Evolutionary conservation across 1,139 yeast genomes (phyloP).

Genomic region (Debaryomycetaceae sp.): DNA sequence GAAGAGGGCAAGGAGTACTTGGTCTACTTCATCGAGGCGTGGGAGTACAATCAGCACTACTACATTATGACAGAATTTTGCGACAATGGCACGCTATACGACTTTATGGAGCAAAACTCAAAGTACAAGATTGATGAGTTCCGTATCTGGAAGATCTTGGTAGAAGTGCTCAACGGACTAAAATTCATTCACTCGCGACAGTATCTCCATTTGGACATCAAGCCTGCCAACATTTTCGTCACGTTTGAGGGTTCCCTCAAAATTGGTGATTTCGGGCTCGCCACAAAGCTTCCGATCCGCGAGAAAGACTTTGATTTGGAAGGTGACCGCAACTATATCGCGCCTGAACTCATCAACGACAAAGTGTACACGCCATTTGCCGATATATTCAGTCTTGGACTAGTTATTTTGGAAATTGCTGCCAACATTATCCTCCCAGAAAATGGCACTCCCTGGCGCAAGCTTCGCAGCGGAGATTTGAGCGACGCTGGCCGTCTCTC

Average conservation of each 20-base stretch:
- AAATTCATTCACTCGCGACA: slow-evolving; percentile 69
- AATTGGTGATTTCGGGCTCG: slow-evolving; percentile 72
- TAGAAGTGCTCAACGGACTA: slow-evolving; percentile 71
- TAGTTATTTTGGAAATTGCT: slow-evolving; percentile 89
- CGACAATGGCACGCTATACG: slow-evolving; percentile 85
- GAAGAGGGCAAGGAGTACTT: slow-evolving; percentile 73
- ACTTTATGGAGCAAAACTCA: slow-evolving; percentile 62
- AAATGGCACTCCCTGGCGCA: slow-evolving; percentile 96
- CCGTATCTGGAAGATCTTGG: slow-evolving; percentile 92
- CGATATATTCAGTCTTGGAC: slow-evolving; percentile 85
- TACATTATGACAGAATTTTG: slow-evolving; percentile 94
- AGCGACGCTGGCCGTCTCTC: slow-evolving; percentile 90
- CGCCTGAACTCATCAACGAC: slow-evolving; percentile 84
- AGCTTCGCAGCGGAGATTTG: slow-evolving; percentile 86
- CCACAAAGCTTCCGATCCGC: slow-evolving; percentile 41
- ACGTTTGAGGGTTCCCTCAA: slow-evolving; percentile 89
- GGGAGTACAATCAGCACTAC: slow-evolving; percentile 68
- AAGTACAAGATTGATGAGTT: slow-evolving; percentile 86
- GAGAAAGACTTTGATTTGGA: slow-evolving; percentile 72
- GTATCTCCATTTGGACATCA: slow-evolving; percentile 76
- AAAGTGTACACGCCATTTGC: slow-evolving; percentile 87
- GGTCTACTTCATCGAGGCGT: slow-evolving; percentile 70
- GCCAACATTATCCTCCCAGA: slow-evolving; percentile 93
- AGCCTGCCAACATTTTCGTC: slow-evolving; percentile 89
- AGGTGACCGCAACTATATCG: slow-evolving; percentile 95